Conservation (phyloP, 768 basidiomycete genomes). For the Pleurotus tuoliensis region DNA sequence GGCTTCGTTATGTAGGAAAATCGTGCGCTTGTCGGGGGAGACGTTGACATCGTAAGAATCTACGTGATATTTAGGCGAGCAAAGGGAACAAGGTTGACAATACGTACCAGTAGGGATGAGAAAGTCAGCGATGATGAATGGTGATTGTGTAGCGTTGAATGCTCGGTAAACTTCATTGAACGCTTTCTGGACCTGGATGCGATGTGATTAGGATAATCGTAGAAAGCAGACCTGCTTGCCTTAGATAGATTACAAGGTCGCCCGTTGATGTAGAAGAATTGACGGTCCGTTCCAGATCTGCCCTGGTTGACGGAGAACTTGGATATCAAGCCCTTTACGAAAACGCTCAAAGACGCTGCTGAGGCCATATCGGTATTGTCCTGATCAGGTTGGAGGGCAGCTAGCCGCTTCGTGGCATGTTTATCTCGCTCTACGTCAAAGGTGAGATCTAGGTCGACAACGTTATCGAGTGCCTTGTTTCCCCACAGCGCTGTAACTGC, state of each 20-base stretch:
- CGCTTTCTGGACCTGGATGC: constrained; percentile 72
- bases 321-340: constrained; percentile 77
- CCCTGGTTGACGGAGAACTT: constrained; percentile 76
- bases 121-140: constrained; percentile 83
- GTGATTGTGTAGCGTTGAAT: constrained; percentile 69
- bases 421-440: constrained; percentile 71
- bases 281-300: constrained; percentile 75
- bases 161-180: constrained; percentile 91
- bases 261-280: constrained; percentile 92
- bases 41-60: constrained; percentile 91
- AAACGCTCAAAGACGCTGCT: constrained; percentile 36
- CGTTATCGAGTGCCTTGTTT: constrained; percentile 67
- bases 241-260: constrained; percentile 80
- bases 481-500: constrained; percentile 83
- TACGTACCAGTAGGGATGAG: constrained; percentile 70
- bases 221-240: constrained; percentile 30
- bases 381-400: constrained; percentile 1
- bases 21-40: constrained; percentile 94
- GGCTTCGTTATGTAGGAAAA: constrained; percentile 84
- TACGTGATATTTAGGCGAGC: constrained; percentile 22
- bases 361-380: constrained; percentile 15
- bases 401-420: constrained; percentile 34
- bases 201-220: not conserved
- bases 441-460: constrained; percentile 67
- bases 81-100: not conserved